Evolutionary conservation across 306 rosid species (phyloP).

Genomic region (Corylus heterophylla): DNA sequence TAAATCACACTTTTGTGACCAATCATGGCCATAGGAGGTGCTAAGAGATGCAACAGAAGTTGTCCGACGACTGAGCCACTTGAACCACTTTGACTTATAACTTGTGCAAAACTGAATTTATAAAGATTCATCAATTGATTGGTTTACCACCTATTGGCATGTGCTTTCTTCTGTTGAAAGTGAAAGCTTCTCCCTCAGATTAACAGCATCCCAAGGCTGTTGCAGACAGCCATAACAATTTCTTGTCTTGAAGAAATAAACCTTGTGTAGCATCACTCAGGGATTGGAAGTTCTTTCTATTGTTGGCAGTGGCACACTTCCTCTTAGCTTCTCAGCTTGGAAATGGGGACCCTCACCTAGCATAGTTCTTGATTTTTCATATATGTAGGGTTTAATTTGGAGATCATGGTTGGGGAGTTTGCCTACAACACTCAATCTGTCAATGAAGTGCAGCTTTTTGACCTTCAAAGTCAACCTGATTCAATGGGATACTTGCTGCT

Average conservation of each 20-base stretch:
- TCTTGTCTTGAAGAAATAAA: no score
- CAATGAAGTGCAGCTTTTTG: neutral
- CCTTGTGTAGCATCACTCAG: neutral
- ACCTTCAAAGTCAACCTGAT: neutral
- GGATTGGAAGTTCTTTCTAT: no score
- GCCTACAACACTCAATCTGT: neutral
- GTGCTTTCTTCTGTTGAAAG: no score
- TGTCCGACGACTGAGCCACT: neutral
- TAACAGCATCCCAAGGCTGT: no score
- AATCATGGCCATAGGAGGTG: conserved; percentile 23
- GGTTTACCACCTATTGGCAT: no score
- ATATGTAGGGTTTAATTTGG: neutral
- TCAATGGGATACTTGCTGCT: neutral
- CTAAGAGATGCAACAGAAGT: neutral
- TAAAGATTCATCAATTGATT: neutral
- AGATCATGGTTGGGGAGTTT: neutral
- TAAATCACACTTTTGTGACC: conserved; percentile 3
- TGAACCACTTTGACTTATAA: neutral
- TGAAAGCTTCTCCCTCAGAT: no score
- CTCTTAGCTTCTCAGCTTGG: neutral
- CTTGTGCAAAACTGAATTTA: neutral
- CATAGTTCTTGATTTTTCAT: neutral
- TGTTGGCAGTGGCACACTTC: neutral
- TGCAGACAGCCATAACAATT: neutral
- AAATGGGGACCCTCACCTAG: neutral